Evolutionary conservation across 108 stramenopile genomes (phyloP).

Genomic region (Fistulifera solaris): DNA sequence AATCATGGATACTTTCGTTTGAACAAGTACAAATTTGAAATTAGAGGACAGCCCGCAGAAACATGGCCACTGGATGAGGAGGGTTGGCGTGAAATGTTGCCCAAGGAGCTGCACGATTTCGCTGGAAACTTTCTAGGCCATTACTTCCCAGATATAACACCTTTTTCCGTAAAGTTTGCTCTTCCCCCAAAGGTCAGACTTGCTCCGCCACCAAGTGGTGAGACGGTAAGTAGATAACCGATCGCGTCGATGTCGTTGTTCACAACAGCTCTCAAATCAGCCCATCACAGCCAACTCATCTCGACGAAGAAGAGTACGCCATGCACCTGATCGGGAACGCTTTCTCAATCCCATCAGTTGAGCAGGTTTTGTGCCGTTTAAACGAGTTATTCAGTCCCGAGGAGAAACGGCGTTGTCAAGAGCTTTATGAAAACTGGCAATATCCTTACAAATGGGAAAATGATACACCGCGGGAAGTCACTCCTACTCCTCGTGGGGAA

Average conservation of each 20-base stretch:
- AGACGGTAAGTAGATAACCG: conserved; percentile 1
- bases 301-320: conserved; percentile 21
- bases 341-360: conserved; percentile 26
- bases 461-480: too few relatives aligned
- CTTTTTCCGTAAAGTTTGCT: conserved; percentile 2
- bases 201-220: conserved; percentile 14
- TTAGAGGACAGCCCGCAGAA: background rate
- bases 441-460: too few relatives aligned
- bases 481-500: too few relatives aligned
- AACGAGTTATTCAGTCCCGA: conserved; percentile 8
- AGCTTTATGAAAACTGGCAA: background rate
- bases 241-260: too few relatives aligned
- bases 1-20: background rate
- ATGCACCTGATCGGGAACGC: conserved; percentile 29
- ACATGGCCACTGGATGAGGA: background rate
- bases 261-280: too few relatives aligned
- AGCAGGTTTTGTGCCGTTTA: conserved; percentile 18
- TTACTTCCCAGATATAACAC: background rate
- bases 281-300: background rate
- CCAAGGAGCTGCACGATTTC: conserved; percentile 2
- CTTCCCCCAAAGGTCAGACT: background rate
- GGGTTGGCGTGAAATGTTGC: conserved; percentile 9
- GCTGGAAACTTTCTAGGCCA: conserved; percentile 8
- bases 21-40: background rate
- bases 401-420: background rate